Conservation (phyloP, 768 basidiomycete genomes). For the Candolleomyces efflorescens region DNA sequence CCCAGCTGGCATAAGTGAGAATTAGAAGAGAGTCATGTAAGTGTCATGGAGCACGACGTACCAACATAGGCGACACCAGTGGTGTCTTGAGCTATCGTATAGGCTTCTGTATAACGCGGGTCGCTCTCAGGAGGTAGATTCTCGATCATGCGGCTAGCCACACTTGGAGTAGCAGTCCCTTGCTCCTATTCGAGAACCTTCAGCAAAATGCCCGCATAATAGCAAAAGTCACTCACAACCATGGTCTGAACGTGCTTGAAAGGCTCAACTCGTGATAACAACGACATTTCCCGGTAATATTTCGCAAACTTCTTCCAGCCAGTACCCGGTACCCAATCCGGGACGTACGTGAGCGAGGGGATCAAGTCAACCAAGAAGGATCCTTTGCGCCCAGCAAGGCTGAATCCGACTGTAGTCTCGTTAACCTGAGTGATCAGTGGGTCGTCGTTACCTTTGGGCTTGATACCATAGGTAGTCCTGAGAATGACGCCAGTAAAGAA, state of each 20-base stretch:
- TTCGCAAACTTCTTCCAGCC: slow-evolving; percentile 39
- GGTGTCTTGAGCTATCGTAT: slow-evolving; percentile 15
- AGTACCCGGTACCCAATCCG: slow-evolving; percentile 46
- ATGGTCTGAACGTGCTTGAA: background rate
- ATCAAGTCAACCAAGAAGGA: slow-evolving; percentile 17
- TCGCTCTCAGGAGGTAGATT: slow-evolving; percentile 12
- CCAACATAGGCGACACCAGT: slow-evolving; percentile 21
- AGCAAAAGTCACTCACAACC: background rate
- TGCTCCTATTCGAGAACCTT: too few species aligned
- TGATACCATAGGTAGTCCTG: slow-evolving; percentile 8
- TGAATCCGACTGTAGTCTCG: background rate
- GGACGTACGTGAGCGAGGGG: slow-evolving; percentile 34
- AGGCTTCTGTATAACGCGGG: slow-evolving; percentile 14
- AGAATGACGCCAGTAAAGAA: slow-evolving; percentile 2
- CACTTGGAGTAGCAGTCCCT: slow-evolving; percentile 13
- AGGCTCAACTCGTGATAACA: background rate
- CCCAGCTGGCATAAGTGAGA: background rate
- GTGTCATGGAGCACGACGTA: slow-evolving; percentile 8
- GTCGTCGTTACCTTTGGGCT: background rate
- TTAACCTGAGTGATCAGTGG: slow-evolving; percentile 10
- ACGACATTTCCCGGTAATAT: slow-evolving; percentile 18
- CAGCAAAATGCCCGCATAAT: too few species aligned
- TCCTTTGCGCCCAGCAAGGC: slow-evolving; percentile 1
- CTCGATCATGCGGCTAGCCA: slow-evolving; percentile 17
- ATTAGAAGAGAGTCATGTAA: background rate